Percentiles rank a stretch among this genome's conserved stretches.
These are phyloP conservation scores for Rhododendron henanense DNA, from an alignment of 148 eudicot genomes.

Conservation along the genomic window DNA sequence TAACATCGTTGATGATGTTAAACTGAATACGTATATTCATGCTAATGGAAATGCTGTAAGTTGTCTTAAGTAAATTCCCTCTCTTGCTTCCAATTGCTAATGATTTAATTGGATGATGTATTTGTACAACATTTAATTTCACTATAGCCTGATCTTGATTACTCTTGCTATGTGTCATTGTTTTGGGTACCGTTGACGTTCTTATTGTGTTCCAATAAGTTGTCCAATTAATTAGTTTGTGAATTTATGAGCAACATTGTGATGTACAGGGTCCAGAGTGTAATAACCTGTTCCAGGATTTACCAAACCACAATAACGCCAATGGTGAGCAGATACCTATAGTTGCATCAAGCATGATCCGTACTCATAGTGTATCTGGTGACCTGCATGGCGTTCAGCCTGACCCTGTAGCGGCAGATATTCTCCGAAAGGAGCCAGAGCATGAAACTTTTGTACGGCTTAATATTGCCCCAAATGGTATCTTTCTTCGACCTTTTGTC, in stretches of 20 bases:
- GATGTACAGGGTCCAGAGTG: slow-evolving; percentile 34
- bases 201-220: not conserved
- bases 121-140: not conserved
- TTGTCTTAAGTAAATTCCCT: slow-evolving; percentile 9
- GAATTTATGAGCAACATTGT: not conserved
- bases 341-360: slow-evolving; percentile 76
- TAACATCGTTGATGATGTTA: slow-evolving; percentile 46
- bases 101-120: not conserved
- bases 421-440: slow-evolving; percentile 97
- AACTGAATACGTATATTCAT: slow-evolving; percentile 49
- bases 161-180: not conserved
- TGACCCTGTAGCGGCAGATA: slow-evolving; percentile 98
- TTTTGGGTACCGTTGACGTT: not conserved
- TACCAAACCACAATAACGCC: slow-evolving; percentile 48
- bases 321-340: slow-evolving; percentile 59
- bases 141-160: not conserved
- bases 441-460: slow-evolving; percentile 96
- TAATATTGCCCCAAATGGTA: slow-evolving; percentile 83
- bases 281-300: slow-evolving; percentile 44
- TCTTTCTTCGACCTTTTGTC: not conserved
- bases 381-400: slow-evolving; percentile 97
- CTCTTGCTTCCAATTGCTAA: not conserved
- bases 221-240: not conserved
- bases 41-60: slow-evolving; percentile 82
- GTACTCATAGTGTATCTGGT: slow-evolving; percentile 92